These are phyloP conservation scores for Monocercomonoides exilis DNA, from an alignment of 78 protist genomes.

Conservation along the genomic window DNA sequence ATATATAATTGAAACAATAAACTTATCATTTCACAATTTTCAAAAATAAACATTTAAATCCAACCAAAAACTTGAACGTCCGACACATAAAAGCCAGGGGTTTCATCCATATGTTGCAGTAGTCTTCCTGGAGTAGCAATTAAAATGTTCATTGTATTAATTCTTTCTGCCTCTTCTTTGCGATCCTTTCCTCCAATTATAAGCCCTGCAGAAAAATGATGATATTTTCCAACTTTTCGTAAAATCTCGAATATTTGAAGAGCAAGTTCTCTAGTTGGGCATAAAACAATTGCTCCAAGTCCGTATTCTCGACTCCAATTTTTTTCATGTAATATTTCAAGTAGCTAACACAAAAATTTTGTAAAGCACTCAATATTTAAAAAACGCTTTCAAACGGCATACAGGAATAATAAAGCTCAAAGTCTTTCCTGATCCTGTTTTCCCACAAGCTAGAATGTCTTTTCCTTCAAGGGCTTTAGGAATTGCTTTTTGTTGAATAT, in stretches of 20 bases:
- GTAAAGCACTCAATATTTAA: no score
- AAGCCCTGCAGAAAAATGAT: slow-evolving; percentile 75
- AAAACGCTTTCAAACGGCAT: no score
- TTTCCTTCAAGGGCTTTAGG: neutral
- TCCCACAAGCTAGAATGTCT: neutral
- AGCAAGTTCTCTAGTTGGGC: slow-evolving; percentile 96
- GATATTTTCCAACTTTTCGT: slow-evolving; percentile 47
- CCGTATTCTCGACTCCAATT: no score
- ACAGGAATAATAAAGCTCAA: no score
- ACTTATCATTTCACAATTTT: no score
- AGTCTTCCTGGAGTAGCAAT: slow-evolving; percentile 96
- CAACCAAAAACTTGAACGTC: slow-evolving; percentile 61
- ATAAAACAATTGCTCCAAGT: slow-evolving; percentile 85
- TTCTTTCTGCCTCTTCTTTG: slow-evolving; percentile 29
- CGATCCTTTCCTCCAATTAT: slow-evolving; percentile 81
- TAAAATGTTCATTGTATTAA: slow-evolving; percentile 70
- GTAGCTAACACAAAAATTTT: no score
- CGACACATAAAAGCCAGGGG: slow-evolving; percentile 45
- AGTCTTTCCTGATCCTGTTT: neutral
- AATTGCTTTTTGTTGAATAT: neutral
- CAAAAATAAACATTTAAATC: no score
- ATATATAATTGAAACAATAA: neutral
- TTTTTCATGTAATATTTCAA: no score
- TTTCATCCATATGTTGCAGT: slow-evolving; percentile 89
- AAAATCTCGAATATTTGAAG: slow-evolving; percentile 90